These are phyloP conservation scores for Firmiana major DNA, from an alignment of 345 rosid species.

Conservation along the genomic window DNA sequence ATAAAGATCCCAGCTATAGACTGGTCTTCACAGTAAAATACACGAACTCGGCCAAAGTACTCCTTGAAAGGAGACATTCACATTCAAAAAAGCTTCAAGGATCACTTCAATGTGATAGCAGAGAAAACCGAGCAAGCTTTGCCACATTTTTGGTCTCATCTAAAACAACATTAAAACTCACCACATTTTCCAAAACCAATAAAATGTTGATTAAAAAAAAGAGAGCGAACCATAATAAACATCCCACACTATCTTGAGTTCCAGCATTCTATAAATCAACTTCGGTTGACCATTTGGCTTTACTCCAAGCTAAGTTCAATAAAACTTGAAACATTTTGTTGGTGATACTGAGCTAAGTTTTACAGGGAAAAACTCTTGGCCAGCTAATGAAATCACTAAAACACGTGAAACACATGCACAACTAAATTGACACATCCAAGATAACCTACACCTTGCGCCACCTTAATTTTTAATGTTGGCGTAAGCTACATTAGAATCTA, in stretches of 20 bases:
- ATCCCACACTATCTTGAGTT: not conserved
- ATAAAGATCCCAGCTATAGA: not conserved
- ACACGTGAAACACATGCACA: not conserved
- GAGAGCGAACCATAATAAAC: not conserved
- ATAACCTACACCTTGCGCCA: not conserved
- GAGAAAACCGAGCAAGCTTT: not conserved
- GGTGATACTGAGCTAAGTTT: not conserved
- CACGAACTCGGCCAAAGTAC: not conserved
- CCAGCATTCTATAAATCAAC: not conserved
- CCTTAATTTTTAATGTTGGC: not conserved
- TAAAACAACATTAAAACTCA: not conserved
- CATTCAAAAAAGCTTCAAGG: not conserved
- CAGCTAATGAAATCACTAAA: not conserved
- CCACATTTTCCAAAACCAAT: not conserved
- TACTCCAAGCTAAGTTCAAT: not conserved
- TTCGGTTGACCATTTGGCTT: not conserved
- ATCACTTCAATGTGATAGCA: not conserved
- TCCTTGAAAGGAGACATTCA: not conserved
- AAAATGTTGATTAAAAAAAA: not conserved
- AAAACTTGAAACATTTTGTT: not conserved
- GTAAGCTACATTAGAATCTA: not conserved
- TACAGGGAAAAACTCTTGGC: not conserved
- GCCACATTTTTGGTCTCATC: not conserved
- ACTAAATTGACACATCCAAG: not conserved
- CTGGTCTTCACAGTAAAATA: not conserved